phyloP scores from a whole-genome alignment of 345 rosid genomes.

The Dimocarpus longan region DNA sequence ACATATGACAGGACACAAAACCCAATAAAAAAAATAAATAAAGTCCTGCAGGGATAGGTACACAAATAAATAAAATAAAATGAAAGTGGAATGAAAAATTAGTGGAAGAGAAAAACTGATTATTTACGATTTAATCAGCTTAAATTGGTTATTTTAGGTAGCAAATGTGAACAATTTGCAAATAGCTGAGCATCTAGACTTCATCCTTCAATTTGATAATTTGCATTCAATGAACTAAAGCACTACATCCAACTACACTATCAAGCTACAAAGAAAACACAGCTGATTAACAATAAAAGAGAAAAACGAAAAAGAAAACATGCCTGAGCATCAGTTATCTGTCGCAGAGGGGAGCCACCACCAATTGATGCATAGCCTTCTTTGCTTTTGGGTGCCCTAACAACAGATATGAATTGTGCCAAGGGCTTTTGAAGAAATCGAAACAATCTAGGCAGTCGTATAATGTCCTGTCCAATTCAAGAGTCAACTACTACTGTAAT shows the following conservation, averaged over 20 bases:
- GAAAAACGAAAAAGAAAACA: not conserved
- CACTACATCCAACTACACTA: not conserved
- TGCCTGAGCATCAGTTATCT: slow-evolving; percentile 95
- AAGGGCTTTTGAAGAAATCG: slow-evolving; percentile 93
- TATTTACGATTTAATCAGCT: not conserved
- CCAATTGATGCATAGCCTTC: slow-evolving; percentile 99
- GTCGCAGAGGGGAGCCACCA: slow-evolving; percentile 94
- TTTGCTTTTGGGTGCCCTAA: slow-evolving; percentile 95
- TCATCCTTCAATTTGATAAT: not conserved
- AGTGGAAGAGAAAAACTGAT: not conserved
- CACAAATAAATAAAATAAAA: not conserved
- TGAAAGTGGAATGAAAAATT: not conserved
- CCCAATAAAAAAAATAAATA: not conserved
- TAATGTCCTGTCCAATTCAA: slow-evolving; percentile 67
- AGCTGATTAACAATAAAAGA: not conserved
- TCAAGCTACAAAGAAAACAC: not conserved
- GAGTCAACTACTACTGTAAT: not conserved
- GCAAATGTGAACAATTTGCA: not conserved
- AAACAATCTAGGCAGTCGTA: slow-evolving; percentile 83
- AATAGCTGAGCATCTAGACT: not conserved
- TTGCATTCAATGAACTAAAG: not conserved
- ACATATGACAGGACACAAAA: not conserved
- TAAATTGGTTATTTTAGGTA: not conserved
- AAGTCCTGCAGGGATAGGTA: not conserved
- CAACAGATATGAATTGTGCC: slow-evolving; percentile 89